Evolutionary conservation across 192 early-diverging fungal species (phyloP), one percentile per base, ranked within the genome.

Genomic region (Coemansia sp.): DNA sequence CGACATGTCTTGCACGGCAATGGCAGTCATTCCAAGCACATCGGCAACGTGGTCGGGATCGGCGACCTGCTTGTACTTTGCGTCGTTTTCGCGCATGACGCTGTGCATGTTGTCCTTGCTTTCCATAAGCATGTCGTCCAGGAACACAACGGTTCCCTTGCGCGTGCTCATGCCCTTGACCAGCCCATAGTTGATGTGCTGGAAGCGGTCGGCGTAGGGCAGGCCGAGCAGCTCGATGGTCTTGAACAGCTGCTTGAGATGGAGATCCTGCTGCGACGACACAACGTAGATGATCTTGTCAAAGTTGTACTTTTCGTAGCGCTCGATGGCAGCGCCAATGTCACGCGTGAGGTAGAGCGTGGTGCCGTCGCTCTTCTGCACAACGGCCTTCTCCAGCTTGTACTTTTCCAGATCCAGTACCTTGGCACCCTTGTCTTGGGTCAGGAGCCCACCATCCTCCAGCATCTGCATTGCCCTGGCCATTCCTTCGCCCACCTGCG

Each of bases 141-240:
- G 87, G 84, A 97, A 95, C 37, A 98, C 93, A 21, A 91, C 95
- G 19, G 88, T 95, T 65, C 98, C 97, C 81, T 91, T 96, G 65
- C 96, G 94, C 23, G 98, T 99, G 70, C 89, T 94, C 93, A 99
- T 97, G 81, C 90, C 91, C 71, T 89, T 87, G 63, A 99, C 94
- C 88, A 96, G 84, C 43, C 98, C 98, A 81, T 95, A 99, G 81
- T 89, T 92, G 73, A 98, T 86, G 83, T 99, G 95, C 54, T 89
- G 86, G 73, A 92, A 92, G 71, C 86, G 88, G 61, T 89, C 84
- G 58, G 92, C 90, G 85, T 93, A 96, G 1, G 93, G 90, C 61
- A 92, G 86, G 9, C 86, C 89, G 67, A 95, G 85, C 59, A 93
- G 83, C 72, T 95, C 89, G 16, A 97, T 73, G 57, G 91, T 92